These are phyloP conservation scores for Melanomma pulvis-pyrius DNA, from an alignment of 495 filamentous ascomycete species.

Conservation along the genomic window DNA sequence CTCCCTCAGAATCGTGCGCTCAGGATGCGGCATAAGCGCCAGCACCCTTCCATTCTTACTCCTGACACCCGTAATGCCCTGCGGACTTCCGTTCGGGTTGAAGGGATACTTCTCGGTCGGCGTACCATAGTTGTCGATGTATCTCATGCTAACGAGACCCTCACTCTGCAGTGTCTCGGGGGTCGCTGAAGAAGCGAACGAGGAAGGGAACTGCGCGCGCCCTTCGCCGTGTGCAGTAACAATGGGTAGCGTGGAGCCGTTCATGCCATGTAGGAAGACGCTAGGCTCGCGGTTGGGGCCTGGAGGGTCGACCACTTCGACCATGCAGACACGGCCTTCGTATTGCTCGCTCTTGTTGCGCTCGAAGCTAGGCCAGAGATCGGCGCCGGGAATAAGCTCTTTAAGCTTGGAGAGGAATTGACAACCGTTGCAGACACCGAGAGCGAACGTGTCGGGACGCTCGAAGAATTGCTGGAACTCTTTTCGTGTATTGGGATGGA, in stretches of 20 bases:
- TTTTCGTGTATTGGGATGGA: constrained; percentile 72
- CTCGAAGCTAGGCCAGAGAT: constrained; percentile 85
- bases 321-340: constrained; percentile 88
- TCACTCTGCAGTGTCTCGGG: constrained; percentile 62
- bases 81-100: constrained; percentile 91
- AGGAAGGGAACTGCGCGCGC: constrained; percentile 69
- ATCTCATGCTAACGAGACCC: constrained; percentile 70
- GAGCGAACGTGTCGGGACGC: constrained; percentile 83
- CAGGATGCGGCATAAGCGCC: constrained; percentile 96
- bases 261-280: constrained; percentile 95
- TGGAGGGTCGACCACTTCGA: constrained; percentile 69
- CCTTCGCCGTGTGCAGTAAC: constrained; percentile 93
- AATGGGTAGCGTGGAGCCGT: constrained; percentile 80
- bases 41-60: constrained; percentile 82
- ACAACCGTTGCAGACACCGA: constrained; percentile 97
- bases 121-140: constrained; percentile 75
- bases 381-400: constrained; percentile 81
- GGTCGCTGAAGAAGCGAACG: constrained; percentile 45
- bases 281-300: constrained; percentile 53
- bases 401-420: constrained; percentile 89
- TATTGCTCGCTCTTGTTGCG: constrained; percentile 88
- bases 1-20: constrained; percentile 84
- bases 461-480: constrained; percentile 87
- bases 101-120: constrained; percentile 83
- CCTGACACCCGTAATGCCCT: constrained; percentile 81